Base-by-base conservation (phyloP, 345 rosid genomes). In the Dovyalis caffra region DNA sequence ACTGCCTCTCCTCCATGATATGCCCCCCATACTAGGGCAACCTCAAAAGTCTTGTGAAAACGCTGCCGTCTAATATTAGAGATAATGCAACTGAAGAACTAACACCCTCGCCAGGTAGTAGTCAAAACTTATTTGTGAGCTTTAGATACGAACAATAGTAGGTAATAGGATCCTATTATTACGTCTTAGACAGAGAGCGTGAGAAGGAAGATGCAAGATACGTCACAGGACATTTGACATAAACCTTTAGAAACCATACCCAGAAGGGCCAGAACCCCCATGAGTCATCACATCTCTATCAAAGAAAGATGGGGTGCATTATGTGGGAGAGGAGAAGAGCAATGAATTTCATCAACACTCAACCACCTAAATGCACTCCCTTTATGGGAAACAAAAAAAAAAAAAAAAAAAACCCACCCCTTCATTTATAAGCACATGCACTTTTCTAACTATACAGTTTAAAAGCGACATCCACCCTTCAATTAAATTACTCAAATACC, bases 291-390 rank as follows among this genome's bases (percentile, higher is more conserved):
- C n/a, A n/a, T n/a, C n/a, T n/a, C n/a, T n/a, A n/a, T n/a, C n/a
- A n/a, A n/a, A n/a, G n/a, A n/a, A n/a, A n/a, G n/a, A n/a, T n/a
- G n/a, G n/a, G n/a, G n/a, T n/a, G n/a, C n/a, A n/a, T n/a, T n/a
- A n/a, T n/a, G 65, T 67, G 73, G 57, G 66, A 1, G 21, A 26
- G 32, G 32, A 1, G 62, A 21, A 33, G 72, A n/a, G 77, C 74
- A 77, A 76, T 79, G 70, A 87, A 83, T 79, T 72, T 11, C 28
- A 4, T 20, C 2, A 25, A 63, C 40, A 37, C 12, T 73, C 87
- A 84, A 79, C 86, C 8, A 81, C 85, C 79, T 72, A 29, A 35
- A 29, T 65, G 77, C 58, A 72, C 74, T 65, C 71, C 71, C 77
- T 35, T 72, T 57, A 51, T 21, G 31, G 70, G 29, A 64, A 79